Evolutionary conservation across 2,329 filamentous ascomycete genomes (phyloP).

Genomic region (Aspergillus terreus): DNA sequence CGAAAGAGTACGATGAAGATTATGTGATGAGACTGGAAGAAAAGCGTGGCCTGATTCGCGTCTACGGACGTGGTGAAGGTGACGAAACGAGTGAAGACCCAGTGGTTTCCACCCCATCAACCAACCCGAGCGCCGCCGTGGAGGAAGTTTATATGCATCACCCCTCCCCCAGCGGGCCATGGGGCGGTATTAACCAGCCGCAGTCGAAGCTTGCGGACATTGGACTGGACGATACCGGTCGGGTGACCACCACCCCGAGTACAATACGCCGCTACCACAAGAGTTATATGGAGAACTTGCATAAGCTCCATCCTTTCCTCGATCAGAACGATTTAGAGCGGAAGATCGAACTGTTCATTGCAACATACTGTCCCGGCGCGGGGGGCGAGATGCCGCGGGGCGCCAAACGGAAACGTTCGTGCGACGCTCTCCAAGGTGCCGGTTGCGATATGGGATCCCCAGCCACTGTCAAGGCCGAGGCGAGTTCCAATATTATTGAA

Average conservation of each 20-base stretch:
- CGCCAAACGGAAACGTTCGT: slow-evolving; percentile 38
- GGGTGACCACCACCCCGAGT: slow-evolving; percentile 51
- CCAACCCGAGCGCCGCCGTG: slow-evolving; percentile 17
- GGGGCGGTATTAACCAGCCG: slow-evolving; percentile 42
- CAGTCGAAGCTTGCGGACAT: slow-evolving; percentile 36
- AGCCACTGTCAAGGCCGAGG: slow-evolving; percentile 11
- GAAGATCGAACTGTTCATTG: slow-evolving; percentile 52
- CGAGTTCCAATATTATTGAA: slow-evolving; percentile 29
- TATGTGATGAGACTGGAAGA: slow-evolving; percentile 77
- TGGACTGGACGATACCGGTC: slow-evolving; percentile 49
- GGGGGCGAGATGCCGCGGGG: slow-evolving; percentile 25
- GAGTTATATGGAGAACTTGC: slow-evolving; percentile 58
- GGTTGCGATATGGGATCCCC: slow-evolving; percentile 23
- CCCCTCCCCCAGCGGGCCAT: slow-evolving; percentile 46
- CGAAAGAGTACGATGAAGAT: slow-evolving; percentile 56
- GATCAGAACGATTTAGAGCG: slow-evolving; percentile 50
- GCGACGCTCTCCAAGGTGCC: slow-evolving; percentile 24
- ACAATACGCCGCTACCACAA: slow-evolving; percentile 50
- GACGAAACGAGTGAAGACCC: slow-evolving; percentile 54
- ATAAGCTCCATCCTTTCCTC: slow-evolving; percentile 63
- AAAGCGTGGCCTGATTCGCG: slow-evolving; percentile 66
- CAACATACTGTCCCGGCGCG: slow-evolving; percentile 40
- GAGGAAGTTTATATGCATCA: slow-evolving; percentile 31
- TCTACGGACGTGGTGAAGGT: slow-evolving; percentile 78
- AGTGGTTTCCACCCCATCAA: slow-evolving; percentile 32